Base-by-base conservation (phyloP, 1,139 yeast genomes). In the Pichia sp. region DNA sequence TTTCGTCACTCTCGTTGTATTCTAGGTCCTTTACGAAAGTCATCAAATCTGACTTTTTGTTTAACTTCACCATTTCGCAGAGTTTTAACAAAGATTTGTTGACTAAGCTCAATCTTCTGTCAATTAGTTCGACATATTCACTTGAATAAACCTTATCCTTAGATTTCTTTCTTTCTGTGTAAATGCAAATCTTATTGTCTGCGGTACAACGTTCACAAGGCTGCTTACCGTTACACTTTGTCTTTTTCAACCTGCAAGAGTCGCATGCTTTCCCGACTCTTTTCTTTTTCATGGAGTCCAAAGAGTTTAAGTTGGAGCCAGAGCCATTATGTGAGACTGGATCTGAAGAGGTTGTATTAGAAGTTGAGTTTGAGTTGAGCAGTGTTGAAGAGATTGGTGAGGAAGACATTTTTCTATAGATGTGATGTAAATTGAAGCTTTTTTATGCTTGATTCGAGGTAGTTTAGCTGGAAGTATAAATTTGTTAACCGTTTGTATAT, bases 261-360 rank as follows among this genome's bases (percentile, higher is more conserved):
- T 87, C 93, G 64, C 95, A 87, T 5, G 95, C 95, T 66, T 85
- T 86, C 43, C 89, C 88, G 6, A 87, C 93, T 59, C 95, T 71
- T 70, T 82, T 84, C 74, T 85, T 85, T 16, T 51, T 49, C 16
- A 48, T 15, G 31, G 31, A 34, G 47, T 45, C 98, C 6, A 38
- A 11, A n/a, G 50, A 48, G 36, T 32, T 30, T 8, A 40, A 4
- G 32, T 26, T 47, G 13, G 44, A 29, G n/a, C 15, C 31, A 5
- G 50, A 47, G 10, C 31, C 31, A 15, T 31, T 36, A 31, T 47
- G 29, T 10, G 50, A 36, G 26, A 23, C 31, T 16, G 43, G 29
- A 0, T 92, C 92, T 69, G 97, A 90, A 11, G 45, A 43, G 29
- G 4, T 43, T 8, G 45, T 23, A 23, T 23, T 23, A 23, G 26